Percentiles rank a stretch among this genome's conserved stretches.
These are phyloP conservation scores for Backusella macrospora DNA, from an alignment of 192 early-diverging fungal species.

Conservation along the genomic window DNA sequence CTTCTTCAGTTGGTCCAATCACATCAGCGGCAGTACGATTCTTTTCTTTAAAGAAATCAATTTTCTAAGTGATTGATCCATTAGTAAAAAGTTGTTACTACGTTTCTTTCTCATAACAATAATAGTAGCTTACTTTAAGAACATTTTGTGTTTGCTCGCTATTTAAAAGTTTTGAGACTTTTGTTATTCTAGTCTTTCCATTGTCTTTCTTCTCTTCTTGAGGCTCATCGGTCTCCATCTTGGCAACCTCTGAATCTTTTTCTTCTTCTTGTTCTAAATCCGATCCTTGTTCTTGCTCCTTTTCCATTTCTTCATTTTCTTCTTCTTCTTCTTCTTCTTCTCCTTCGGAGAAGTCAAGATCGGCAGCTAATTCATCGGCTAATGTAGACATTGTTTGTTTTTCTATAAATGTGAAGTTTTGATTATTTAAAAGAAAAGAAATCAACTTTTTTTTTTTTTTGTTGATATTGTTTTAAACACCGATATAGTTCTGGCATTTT, in stretches of 20 bases:
- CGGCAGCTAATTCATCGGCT: constrained; percentile 86
- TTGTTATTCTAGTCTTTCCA: constrained; percentile 56
- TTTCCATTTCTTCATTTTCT: background rate
- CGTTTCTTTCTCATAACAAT: background rate
- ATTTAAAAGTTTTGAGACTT: constrained; percentile 65
- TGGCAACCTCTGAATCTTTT: constrained; percentile 50
- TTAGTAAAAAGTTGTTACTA: background rate
- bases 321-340: constrained; percentile 24
- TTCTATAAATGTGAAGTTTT: background rate
- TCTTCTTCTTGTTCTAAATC: constrained; percentile 50
- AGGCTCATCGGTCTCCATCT: constrained; percentile 47
- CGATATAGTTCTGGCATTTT: no score
- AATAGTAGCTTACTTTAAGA: constrained; percentile 52
- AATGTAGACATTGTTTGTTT: constrained; percentile 59
- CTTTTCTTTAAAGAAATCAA: constrained; percentile 31
- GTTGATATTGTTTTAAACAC: no score
- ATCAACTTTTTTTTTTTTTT: background rate
- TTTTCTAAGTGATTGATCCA: constrained; percentile 20
- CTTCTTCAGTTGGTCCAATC: constrained; percentile 74
- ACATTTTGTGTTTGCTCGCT: constrained; percentile 63
- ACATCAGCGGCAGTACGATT: constrained; percentile 49
- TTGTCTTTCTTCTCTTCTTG: constrained; percentile 39
- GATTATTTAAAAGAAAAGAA: background rate
- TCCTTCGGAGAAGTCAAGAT: constrained; percentile 74
- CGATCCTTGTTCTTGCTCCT: constrained; percentile 26